Conservation (phyloP, 1,284 basidiomycete genomes). For the Neotropicomus parvogracilis region DNA sequence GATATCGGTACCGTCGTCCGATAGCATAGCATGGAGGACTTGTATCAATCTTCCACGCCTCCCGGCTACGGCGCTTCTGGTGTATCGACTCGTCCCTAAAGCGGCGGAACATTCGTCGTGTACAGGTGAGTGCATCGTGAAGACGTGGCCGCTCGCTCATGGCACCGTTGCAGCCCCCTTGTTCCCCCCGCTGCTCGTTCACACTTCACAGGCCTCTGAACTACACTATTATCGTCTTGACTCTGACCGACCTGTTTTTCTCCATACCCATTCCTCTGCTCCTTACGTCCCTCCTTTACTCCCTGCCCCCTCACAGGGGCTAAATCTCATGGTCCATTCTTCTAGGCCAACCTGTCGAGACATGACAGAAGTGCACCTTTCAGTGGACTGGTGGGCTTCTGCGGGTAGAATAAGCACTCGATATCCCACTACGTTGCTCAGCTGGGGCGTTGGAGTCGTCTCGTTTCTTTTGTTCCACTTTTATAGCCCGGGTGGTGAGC, state of each 20-base stretch:
- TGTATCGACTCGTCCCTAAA: conserved; percentile 50
- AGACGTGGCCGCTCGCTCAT: conserved; percentile 7
- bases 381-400: conserved; percentile 65
- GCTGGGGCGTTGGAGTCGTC: conserved; percentile 69
- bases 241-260: conserved; percentile 41
- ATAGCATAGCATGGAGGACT: conserved; percentile 31
- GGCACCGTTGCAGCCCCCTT: conserved; percentile 38
- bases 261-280: conserved; percentile 71
- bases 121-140: conserved; percentile 18
- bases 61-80: conserved; percentile 56
- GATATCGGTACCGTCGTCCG: conserved; percentile 30
- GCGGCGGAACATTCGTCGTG: conserved; percentile 18
- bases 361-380: conserved; percentile 45
- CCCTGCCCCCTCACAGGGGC: conserved; percentile 32
- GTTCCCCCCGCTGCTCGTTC: conserved; percentile 55
- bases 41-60: conserved; percentile 46
- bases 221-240: conserved; percentile 64
- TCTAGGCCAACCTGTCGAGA: conserved; percentile 47
- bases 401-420: conserved; percentile 66
- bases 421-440: conserved; percentile 66
- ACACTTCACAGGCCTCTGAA: conserved; percentile 57
- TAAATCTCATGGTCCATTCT: conserved; percentile 57
- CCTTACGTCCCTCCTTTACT: conserved; percentile 51
- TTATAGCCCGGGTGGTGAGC: conserved; percentile 38
- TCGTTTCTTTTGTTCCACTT: conserved; percentile 52